Conservation (phyloP, 805 yeast genomes). For the Kluyveromyces siamensis region DNA sequence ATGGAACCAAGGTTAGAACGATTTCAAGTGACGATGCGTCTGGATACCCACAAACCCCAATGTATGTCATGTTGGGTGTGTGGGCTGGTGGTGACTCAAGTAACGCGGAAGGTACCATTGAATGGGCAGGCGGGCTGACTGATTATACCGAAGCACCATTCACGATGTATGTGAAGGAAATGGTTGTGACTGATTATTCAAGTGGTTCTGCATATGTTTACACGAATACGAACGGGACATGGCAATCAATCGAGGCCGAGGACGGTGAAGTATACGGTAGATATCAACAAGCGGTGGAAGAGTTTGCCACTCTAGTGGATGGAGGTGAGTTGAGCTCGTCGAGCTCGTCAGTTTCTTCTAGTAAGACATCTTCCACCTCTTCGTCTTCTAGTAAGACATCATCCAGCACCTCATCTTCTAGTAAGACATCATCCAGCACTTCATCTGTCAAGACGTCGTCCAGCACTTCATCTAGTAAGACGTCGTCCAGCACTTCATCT, state of each 20-base stretch:
- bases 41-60: slow-evolving; percentile 91
- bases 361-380: slow-evolving; percentile 7
- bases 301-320: slow-evolving; percentile 27
- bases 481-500: slow-evolving; percentile 6
- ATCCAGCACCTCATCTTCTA: slow-evolving; percentile 5
- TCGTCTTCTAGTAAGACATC: slow-evolving; percentile 6
- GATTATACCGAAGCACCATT: slow-evolving; percentile 62
- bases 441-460: slow-evolving; percentile 9
- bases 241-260: slow-evolving; percentile 49
- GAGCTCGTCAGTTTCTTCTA: slow-evolving; percentile 6
- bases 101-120: slow-evolving; percentile 59
- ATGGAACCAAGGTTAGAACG: slow-evolving; percentile 61
- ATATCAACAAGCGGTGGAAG: slow-evolving; percentile 34
- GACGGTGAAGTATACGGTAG: slow-evolving; percentile 60
- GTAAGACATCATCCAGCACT: slow-evolving; percentile 7
- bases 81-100: slow-evolving; percentile 80
- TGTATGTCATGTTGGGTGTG: slow-evolving; percentile 57
- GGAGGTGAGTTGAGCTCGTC: slow-evolving; percentile 16
- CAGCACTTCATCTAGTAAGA: slow-evolving; percentile 3
- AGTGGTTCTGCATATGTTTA: slow-evolving; percentile 52
- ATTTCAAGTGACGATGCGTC: slow-evolving; percentile 42
- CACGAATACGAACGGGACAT: slow-evolving; percentile 45
- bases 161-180: slow-evolving; percentile 49
- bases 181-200: slow-evolving; percentile 63
- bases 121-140: slow-evolving; percentile 76